Evolutionary conservation across 208 protist genomes (phyloP).

Genomic region (Leishmania martiniquensis): DNA sequence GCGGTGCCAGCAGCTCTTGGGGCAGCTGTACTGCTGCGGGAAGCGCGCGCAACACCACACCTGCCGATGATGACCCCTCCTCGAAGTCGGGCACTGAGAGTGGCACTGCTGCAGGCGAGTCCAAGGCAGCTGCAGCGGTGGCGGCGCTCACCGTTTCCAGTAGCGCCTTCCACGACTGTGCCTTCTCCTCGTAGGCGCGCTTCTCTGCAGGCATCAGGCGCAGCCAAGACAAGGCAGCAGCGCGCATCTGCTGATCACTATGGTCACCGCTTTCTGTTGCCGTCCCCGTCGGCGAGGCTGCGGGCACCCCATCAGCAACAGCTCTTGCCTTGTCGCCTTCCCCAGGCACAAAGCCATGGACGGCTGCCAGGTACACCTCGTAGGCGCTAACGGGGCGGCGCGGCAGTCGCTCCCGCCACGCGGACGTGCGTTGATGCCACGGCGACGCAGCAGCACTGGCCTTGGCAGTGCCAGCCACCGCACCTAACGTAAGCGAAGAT

Average conservation of each 20-base stretch:
- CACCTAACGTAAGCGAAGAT: neutral
- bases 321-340: neutral
- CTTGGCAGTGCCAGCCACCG: neutral
- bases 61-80: neutral
- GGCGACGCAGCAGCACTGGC: neutral
- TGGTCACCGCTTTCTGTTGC: neutral
- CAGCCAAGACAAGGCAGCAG: conserved; percentile 21
- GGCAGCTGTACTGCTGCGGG: neutral
- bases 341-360: conserved; percentile 25
- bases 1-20: neutral
- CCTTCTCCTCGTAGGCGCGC: conserved; percentile 17
- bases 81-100: neutral
- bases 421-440: neutral
- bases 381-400: conserved; percentile 20
- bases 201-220: conserved; percentile 10
- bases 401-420: conserved; percentile 15
- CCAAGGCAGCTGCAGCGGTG: neutral
- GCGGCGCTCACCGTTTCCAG: neutral
- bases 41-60: neutral
- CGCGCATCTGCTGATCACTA: conserved; percentile 3
- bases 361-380: conserved; percentile 21
- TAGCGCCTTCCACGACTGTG: conserved; percentile 13
- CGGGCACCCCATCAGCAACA: neutral
- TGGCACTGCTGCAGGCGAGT: neutral
- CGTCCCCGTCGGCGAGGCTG: conserved; percentile 13